phyloP scores from a whole-genome alignment of 2,329 filamentous ascomycete species.

The Diaporthe helianthi region DNA sequence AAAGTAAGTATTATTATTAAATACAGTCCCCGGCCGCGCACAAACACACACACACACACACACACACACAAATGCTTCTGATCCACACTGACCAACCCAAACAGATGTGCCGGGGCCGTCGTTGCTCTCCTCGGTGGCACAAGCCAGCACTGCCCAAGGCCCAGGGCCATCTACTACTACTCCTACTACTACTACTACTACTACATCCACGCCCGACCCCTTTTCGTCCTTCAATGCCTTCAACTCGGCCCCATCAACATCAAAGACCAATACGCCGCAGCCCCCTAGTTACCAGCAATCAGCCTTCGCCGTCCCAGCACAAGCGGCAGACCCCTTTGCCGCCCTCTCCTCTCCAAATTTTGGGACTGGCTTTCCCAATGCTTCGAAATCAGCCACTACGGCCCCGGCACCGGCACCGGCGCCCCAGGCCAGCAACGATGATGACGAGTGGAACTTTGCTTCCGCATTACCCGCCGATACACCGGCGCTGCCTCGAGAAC shows the following conservation, averaged over 20 bases:
- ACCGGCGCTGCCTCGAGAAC: conserved; percentile 59
- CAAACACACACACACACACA: neutral
- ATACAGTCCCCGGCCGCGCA: neutral
- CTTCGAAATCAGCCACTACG: conserved; percentile 44
- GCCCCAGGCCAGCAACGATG: conserved; percentile 54
- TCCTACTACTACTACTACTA: too few relatives aligned
- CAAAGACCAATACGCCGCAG: conserved; percentile 62
- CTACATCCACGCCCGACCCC: conserved; percentile 50
- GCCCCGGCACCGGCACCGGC: conserved; percentile 38
- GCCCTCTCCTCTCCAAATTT: conserved; percentile 53
- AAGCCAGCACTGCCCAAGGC: conserved; percentile 64
- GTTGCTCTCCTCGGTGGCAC: conserved; percentile 68
- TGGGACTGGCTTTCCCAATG: conserved; percentile 37
- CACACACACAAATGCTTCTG: too few relatives aligned
- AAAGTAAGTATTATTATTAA: conserved; percentile 67
- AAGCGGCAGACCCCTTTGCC: conserved; percentile 59
- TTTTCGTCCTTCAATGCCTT: conserved; percentile 65
- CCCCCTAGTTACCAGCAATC: conserved; percentile 56
- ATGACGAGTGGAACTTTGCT: conserved; percentile 94
- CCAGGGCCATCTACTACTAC: conserved; percentile 43
- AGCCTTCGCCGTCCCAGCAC: conserved; percentile 52
- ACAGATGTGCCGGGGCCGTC: conserved; percentile 70
- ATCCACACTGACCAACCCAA: conserved; percentile 38
- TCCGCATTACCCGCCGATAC: conserved; percentile 76
- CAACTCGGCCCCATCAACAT: conserved; percentile 55